phyloP scores from a whole-genome alignment of 805 yeast genomes.

The Sugiyamaella valdiviana region DNA sequence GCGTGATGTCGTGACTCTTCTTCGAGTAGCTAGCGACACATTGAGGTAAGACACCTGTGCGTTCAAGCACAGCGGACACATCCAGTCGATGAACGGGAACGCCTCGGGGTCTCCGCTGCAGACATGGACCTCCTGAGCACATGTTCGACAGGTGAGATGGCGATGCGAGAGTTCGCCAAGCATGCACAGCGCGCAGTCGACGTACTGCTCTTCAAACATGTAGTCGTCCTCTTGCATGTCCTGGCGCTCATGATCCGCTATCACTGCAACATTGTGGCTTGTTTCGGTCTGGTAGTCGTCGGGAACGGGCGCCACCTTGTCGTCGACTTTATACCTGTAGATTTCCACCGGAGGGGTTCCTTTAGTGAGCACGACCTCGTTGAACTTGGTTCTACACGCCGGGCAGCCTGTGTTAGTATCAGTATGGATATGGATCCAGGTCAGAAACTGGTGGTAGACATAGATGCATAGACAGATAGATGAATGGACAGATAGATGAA shows the following conservation, averaged over 20 bases:
- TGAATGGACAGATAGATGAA: too few relatives aligned
- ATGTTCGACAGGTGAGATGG: slow-evolving; percentile 28
- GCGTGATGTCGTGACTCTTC: background rate
- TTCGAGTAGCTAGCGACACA: background rate
- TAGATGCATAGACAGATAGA: too few relatives aligned
- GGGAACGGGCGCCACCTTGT: slow-evolving; percentile 12
- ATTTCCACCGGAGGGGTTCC: background rate
- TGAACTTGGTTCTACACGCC: slow-evolving; percentile 47
- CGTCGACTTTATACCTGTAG: slow-evolving; percentile 12
- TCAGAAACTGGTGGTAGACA: background rate
- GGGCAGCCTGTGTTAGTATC: slow-evolving; percentile 42
- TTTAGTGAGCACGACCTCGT: slow-evolving; percentile 7
- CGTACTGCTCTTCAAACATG: slow-evolving; percentile 12
- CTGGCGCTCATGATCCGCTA: background rate
- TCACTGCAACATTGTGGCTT: background rate
- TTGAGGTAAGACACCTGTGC: slow-evolving; percentile 1
- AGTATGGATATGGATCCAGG: too few relatives aligned
- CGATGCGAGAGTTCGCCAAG: slow-evolving; percentile 26
- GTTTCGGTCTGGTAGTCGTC: slow-evolving; percentile 5
- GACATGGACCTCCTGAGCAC: slow-evolving; percentile 30
- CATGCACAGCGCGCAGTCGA: slow-evolving; percentile 25
- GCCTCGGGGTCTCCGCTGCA: slow-evolving; percentile 28
- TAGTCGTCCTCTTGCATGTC: slow-evolving; percentile 4
- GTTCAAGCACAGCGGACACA: slow-evolving; percentile 22
- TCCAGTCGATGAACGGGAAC: slow-evolving; percentile 29